Percentiles rank a stretch among this genome's conserved stretches.
These are phyloP conservation scores for Dalechampia spathulata DNA, from an alignment of 441 rosid genomes.

Conservation along the genomic window DNA sequence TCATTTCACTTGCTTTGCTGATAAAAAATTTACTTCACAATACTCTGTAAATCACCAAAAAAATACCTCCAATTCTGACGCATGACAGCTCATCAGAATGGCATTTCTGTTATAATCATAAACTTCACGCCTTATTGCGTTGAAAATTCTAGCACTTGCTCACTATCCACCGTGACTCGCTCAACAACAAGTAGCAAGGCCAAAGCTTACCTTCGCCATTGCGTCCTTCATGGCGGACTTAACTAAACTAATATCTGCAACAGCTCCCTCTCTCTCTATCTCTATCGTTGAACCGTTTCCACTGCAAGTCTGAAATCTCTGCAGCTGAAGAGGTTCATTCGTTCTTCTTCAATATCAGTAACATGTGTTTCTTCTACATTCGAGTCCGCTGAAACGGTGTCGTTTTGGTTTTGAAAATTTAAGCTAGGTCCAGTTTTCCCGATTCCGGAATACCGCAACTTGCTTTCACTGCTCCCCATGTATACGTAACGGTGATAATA, in stretches of 20 bases:
- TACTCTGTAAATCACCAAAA: too few species aligned
- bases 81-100: conserved; percentile 6
- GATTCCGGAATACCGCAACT: conserved; percentile 14
- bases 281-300: too few species aligned
- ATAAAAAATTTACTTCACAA: not conserved
- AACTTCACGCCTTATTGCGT: not conserved
- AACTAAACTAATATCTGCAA: too few species aligned
- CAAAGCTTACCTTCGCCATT: too few species aligned
- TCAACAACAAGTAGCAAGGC: conserved; percentile 1
- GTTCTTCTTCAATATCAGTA: too few species aligned
- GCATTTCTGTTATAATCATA: conserved; percentile 12
- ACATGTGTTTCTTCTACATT: too few species aligned
- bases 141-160: not conserved
- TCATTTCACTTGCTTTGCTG: conserved; percentile 14
- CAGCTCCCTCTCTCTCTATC: not conserved
- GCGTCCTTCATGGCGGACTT: too few species aligned
- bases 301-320: not conserved
- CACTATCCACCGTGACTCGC: conserved; percentile 4
- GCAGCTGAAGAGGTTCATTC: too few species aligned
- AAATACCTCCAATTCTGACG: too few species aligned
- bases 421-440: not conserved
- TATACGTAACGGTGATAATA: not conserved
- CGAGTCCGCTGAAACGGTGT: not conserved
- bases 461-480: conserved; percentile 19
- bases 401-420: not conserved